These are phyloP conservation scores for Talaromyces proteolyticus DNA, from an alignment of 495 filamentous ascomycete genomes.

Conservation along the genomic window DNA sequence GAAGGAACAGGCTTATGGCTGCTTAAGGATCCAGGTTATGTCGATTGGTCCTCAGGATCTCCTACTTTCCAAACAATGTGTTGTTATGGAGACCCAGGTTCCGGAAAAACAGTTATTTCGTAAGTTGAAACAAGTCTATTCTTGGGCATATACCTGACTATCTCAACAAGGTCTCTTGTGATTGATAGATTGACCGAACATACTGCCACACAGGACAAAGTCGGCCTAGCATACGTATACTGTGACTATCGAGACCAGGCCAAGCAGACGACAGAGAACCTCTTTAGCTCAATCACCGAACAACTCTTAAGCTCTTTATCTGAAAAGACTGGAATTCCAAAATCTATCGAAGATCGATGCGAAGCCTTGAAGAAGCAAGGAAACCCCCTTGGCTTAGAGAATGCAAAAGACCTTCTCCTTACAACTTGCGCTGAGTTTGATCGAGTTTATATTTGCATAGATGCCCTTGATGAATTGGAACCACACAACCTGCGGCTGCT, in stretches of 20 bases:
- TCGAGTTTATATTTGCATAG: slow-evolving; percentile 12
- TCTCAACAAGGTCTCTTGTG: slow-evolving; percentile 7
- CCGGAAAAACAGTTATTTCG: slow-evolving; percentile 25
- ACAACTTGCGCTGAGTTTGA: slow-evolving; percentile 7
- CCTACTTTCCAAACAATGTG: not conserved
- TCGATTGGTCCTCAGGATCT: slow-evolving; percentile 6
- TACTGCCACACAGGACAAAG: not conserved
- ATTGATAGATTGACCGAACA: slow-evolving; percentile 8
- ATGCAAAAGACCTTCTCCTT: slow-evolving; percentile 5
- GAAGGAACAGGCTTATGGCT: slow-evolving; percentile 15
- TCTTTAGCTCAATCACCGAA: slow-evolving; percentile 14
- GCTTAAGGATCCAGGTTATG: slow-evolving; percentile 8
- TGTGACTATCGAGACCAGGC: slow-evolving; percentile 21
- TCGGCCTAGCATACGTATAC: slow-evolving; percentile 22
- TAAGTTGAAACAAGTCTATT: slow-evolving; percentile 7
- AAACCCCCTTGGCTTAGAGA: slow-evolving; percentile 2
- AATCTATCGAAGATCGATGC: not conserved
- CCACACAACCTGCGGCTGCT: not conserved
- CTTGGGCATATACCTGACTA: not conserved
- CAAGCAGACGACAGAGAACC: slow-evolving; percentile 12
- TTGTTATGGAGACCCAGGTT: slow-evolving; percentile 14
- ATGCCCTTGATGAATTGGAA: slow-evolving; percentile 13
- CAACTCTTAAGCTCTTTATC: slow-evolving; percentile 12
- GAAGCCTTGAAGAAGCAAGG: not conserved
- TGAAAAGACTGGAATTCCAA: slow-evolving; percentile 7